phyloP scores from a whole-genome alignment of 179 eudicot genomes.

The Spergularia azorica region DNA sequence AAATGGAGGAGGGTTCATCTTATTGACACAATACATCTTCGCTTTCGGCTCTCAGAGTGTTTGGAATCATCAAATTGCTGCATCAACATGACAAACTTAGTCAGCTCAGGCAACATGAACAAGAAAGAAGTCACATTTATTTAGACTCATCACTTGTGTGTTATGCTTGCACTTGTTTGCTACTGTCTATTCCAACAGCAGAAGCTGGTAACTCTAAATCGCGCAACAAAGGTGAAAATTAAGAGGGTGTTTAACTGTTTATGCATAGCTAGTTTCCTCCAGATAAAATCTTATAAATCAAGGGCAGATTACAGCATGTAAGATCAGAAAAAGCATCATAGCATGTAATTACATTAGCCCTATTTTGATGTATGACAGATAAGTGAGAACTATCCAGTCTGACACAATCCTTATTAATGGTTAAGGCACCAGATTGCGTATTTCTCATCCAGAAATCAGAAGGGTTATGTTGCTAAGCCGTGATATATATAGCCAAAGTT shows the following conservation, averaged over 20 bases:
- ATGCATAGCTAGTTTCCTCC: neutral
- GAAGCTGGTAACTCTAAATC: neutral
- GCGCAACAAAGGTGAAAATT: neutral
- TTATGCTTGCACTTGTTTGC: neutral
- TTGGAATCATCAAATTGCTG: constrained; percentile 50
- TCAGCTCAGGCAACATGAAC: neutral
- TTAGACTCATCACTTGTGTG: neutral
- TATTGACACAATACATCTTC: constrained; percentile 51
- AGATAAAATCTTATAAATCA: neutral
- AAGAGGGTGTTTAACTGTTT: neutral
- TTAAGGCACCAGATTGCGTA: neutral
- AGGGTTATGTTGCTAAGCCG: no score
- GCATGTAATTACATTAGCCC: neutral
- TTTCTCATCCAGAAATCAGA: neutral
- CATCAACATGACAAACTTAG: constrained; percentile 15
- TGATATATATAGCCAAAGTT: no score
- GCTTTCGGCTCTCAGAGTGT: constrained; percentile 34
- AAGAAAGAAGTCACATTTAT: neutral
- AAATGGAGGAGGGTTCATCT: constrained; percentile 24
- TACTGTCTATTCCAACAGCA: neutral
- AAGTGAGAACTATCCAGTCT: neutral
- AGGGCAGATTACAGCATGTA: neutral
- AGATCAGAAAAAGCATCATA: no score
- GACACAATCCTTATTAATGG: neutral
- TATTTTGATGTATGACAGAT: neutral